Conservation (phyloP, 2,329 filamentous ascomycete genomes). For the Chaetomium sp. region DNA sequence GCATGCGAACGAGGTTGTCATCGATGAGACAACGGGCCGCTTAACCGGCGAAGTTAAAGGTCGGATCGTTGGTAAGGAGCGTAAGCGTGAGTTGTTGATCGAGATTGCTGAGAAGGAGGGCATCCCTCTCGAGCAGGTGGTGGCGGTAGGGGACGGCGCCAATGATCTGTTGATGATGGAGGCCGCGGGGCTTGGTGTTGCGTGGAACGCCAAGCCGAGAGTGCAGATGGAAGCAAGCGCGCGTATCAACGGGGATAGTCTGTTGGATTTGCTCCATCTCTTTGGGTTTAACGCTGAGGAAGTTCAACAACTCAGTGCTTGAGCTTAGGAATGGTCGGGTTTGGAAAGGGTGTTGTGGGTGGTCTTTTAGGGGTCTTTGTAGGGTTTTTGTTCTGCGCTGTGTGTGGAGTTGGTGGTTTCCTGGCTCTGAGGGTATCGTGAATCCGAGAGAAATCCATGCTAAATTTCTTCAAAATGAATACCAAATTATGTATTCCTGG, state of each 20-base stretch:
- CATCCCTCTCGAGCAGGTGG: conserved; percentile 57
- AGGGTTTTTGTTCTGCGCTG: no score
- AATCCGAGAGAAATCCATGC: not conserved
- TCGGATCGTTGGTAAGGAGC: conserved; percentile 67
- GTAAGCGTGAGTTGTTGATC: conserved; percentile 64
- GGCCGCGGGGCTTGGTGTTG: conserved; percentile 68
- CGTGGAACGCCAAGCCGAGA: conserved; percentile 77
- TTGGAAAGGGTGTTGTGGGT: not conserved
- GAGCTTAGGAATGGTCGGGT: not conserved
- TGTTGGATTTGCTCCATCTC: conserved; percentile 67
- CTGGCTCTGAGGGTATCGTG: not conserved
- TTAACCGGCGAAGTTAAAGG: conserved; percentile 69
- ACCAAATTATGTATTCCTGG: no score
- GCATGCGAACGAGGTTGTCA: conserved; percentile 75
- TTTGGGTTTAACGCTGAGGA: conserved; percentile 67
- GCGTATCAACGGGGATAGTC: conserved; percentile 61
- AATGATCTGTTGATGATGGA: conserved; percentile 79
- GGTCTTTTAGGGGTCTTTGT: not conserved
- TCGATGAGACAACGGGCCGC: conserved; percentile 46
- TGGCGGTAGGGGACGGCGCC: conserved; percentile 75
- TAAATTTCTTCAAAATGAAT: no score
- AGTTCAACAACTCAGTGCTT: conserved; percentile 42
- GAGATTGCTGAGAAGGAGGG: conserved; percentile 64
- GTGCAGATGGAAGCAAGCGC: conserved; percentile 73
- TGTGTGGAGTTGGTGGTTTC: not conserved